A percentile compares a stretch with the other conserved stretches of the same genome.
Evolutionary conservation across 768 basidiomycete species (phyloP).

Genomic region (Psilocybe cubensis): DNA sequence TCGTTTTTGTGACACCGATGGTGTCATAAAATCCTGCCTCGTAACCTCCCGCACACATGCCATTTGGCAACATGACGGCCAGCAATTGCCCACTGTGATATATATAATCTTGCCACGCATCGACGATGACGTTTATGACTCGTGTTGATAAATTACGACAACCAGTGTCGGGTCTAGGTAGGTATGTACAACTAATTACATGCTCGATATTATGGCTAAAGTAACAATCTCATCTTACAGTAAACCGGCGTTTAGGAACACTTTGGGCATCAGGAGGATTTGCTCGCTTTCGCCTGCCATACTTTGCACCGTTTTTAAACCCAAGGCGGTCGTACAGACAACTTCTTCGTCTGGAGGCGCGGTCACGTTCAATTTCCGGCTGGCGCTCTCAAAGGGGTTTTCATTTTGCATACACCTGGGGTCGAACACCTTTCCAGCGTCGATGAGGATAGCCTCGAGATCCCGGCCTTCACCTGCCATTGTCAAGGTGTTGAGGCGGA

Average conservation of each 20-base stretch:
- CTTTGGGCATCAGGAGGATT: slow-evolving; percentile 31
- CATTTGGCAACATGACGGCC: no score
- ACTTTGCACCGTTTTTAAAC: slow-evolving; percentile 25
- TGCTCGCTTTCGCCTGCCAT: slow-evolving; percentile 15
- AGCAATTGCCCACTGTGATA: no score
- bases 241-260: slow-evolving; percentile 28
- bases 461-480: slow-evolving; percentile 27
- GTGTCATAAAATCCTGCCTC: no score
- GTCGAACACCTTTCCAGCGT: slow-evolving; percentile 31
- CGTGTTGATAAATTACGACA: not conserved
- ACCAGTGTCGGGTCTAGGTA: not conserved
- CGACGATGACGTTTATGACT: not conserved
- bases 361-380: slow-evolving; percentile 11
- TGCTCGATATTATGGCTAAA: slow-evolving; percentile 2
- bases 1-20: no score
- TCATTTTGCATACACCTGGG: slow-evolving; percentile 33
- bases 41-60: no score
- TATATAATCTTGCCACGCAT: not conserved
- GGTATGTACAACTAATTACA: not conserved
- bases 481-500: slow-evolving; percentile 33
- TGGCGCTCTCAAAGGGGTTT: slow-evolving; percentile 15
- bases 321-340: slow-evolving; percentile 35
- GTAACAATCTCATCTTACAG: slow-evolving; percentile 10
- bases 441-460: slow-evolving; percentile 28
- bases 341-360: slow-evolving; percentile 25